These are phyloP conservation scores for Angomonas desouzai DNA, from an alignment of 208 protist species.

Conservation along the genomic window DNA sequence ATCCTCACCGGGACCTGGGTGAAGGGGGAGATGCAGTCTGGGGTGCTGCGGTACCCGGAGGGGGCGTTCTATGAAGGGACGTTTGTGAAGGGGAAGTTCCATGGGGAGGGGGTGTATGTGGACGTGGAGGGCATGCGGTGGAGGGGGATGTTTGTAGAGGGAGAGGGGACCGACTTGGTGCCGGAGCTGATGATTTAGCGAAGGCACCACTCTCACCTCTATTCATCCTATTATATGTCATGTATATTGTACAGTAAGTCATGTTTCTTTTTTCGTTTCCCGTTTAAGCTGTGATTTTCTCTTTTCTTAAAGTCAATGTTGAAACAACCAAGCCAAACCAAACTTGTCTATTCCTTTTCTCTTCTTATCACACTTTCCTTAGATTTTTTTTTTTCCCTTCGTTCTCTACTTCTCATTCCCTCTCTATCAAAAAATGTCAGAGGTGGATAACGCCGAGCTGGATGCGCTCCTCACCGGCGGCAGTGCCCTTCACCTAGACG, in stretches of 20 bases:
- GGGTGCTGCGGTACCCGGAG: conserved; percentile 55
- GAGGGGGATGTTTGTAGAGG: conserved; percentile 68
- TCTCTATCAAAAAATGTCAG: conserved; percentile 26
- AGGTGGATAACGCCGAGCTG: conserved; percentile 69
- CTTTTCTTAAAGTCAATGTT: too few relatives aligned
- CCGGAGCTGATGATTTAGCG: conserved; percentile 51
- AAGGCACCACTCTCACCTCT: too few relatives aligned
- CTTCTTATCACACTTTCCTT: conserved; percentile 5
- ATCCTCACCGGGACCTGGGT: conserved; percentile 38
- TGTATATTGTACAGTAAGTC: background rate
- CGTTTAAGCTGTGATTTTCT: too few relatives aligned
- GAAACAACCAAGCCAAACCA: too few relatives aligned
- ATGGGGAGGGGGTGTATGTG: conserved; percentile 80
- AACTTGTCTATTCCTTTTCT: background rate
- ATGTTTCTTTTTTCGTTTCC: too few relatives aligned
- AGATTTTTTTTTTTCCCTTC: conserved; percentile 24
- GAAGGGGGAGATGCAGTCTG: background rate
- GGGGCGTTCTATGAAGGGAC: conserved; percentile 83
- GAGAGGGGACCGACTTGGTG: conserved; percentile 33
- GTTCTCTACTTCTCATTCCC: conserved; percentile 22
- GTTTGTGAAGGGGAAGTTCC: conserved; percentile 78
- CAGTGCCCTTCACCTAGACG: conserved; percentile 4
- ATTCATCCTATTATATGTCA: background rate
- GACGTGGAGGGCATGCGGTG: conserved; percentile 67
- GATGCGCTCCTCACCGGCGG: conserved; percentile 35